Evolutionary conservation across 2,329 filamentous ascomycete species (phyloP).

Genomic region (Scedosporium dehoogii): DNA sequence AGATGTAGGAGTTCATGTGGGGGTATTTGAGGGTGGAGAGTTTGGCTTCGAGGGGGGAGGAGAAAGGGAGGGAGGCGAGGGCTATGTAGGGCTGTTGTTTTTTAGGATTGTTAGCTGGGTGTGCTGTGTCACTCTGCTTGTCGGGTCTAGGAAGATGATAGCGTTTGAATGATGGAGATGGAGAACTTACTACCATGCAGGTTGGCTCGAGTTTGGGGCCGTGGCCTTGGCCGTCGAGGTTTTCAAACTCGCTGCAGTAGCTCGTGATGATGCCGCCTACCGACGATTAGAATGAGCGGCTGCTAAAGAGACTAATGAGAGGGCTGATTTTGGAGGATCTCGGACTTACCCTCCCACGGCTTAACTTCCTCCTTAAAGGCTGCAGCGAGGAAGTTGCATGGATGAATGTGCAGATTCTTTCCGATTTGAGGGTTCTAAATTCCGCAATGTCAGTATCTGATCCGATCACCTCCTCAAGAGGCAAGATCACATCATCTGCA

Average conservation of each 20-base stretch:
- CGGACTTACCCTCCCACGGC: constrained; percentile 50
- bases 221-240: constrained; percentile 71
- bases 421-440: constrained; percentile 68
- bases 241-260: constrained; percentile 67
- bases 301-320: background rate
- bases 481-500: constrained; percentile 1
- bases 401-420: constrained; percentile 72
- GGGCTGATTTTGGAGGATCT: background rate
- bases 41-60: constrained; percentile 61
- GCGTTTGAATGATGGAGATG: too few species aligned
- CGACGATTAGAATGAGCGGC: background rate
- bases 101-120: constrained; percentile 5
- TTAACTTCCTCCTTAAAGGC: constrained; percentile 60
- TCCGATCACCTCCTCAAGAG: background rate
- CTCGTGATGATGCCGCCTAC: constrained; percentile 68
- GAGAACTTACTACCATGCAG: constrained; percentile 49
- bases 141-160: too few species aligned
- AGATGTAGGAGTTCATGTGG: constrained; percentile 63
- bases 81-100: constrained; percentile 48
- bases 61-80: constrained; percentile 56
- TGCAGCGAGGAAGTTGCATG: constrained; percentile 48
- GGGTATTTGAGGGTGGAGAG: constrained; percentile 57
- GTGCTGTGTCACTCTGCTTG: too few species aligned
- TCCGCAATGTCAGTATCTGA: background rate
- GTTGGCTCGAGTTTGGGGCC: constrained; percentile 73